Percentiles rank a stretch among this genome's conserved stretches.
Conservation (phyloP, 352 stramenopile genomes). For the Nothophytophthora sp. region DNA sequence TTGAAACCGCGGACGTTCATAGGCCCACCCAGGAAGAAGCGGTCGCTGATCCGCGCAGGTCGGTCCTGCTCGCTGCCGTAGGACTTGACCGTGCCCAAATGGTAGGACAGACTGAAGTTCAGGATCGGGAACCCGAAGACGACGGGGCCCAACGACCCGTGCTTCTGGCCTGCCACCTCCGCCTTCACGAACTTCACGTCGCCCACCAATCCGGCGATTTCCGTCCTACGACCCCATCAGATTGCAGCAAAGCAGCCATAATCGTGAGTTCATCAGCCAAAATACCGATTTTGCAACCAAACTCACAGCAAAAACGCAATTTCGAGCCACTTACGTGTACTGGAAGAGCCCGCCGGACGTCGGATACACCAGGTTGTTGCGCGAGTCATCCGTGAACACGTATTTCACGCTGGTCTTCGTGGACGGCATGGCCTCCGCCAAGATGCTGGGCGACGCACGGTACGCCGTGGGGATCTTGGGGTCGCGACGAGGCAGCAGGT, state of each 20-base stretch:
- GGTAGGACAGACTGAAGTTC: slow-evolving; percentile 82
- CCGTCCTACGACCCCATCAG: slow-evolving; percentile 47
- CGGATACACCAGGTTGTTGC: slow-evolving; percentile 87
- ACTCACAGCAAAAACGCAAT: neutral
- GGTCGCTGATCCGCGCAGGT: slow-evolving; percentile 90
- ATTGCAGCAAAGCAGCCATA: neutral
- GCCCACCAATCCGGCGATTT: slow-evolving; percentile 85
- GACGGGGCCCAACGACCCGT: slow-evolving; percentile 63
- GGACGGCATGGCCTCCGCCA: slow-evolving; percentile 89
- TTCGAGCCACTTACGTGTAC: slow-evolving; percentile 53
- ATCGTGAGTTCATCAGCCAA: slow-evolving; percentile 3
- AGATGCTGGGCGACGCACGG: slow-evolving; percentile 87
- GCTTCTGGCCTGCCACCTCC: slow-evolving; percentile 85
- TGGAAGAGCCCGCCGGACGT: slow-evolving; percentile 90
- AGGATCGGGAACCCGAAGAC: slow-evolving; percentile 74
- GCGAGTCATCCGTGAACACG: slow-evolving; percentile 90
- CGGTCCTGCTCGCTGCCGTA: slow-evolving; percentile 71
- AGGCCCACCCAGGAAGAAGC: slow-evolving; percentile 91
- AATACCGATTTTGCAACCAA: neutral
- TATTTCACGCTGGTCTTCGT: slow-evolving; percentile 94
- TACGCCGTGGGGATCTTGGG: slow-evolving; percentile 88
- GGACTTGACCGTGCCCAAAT: slow-evolving; percentile 79
- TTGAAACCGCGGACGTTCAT: slow-evolving; percentile 91
- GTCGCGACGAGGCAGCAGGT: slow-evolving; percentile 85
- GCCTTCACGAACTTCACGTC: slow-evolving; percentile 91